Percentiles rank a stretch among this genome's conserved stretches.
These are phyloP conservation scores for Daldinia sp. DNA, from an alignment of 2,329 filamentous ascomycete species.

Conservation along the genomic window DNA sequence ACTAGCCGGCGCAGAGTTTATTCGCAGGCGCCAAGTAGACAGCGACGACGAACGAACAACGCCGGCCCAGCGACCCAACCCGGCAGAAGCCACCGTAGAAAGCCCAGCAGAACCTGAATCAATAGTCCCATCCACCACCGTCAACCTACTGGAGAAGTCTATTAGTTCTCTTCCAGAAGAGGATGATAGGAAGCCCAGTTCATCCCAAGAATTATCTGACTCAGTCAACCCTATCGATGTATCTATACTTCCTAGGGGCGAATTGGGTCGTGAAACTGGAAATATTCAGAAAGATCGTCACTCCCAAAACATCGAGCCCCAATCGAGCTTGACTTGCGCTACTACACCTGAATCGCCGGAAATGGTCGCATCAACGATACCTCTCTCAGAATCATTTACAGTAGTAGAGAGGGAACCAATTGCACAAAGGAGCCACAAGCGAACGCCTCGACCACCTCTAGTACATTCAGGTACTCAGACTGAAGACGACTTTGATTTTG, in stretches of 20 bases:
- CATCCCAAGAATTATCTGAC: neutral
- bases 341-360: constrained; percentile 24
- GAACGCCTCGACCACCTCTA: constrained; percentile 34
- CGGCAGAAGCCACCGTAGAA: neutral
- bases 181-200: neutral
- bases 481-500: constrained; percentile 32
- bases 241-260: neutral
- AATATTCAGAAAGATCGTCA: neutral
- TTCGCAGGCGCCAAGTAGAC: constrained; percentile 1
- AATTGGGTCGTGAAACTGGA: neutral
- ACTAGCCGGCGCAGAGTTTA: constrained; percentile 6
- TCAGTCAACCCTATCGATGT: neutral
- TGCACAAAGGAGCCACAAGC: constrained; percentile 36
- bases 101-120: constrained; percentile 1
- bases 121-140: neutral
- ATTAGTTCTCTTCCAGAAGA: constrained; percentile 1
- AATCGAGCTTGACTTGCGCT: constrained; percentile 1
- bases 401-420: constrained; percentile 30
- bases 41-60: neutral
- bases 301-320: neutral
- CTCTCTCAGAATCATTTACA: constrained; percentile 36
- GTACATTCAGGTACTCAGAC: constrained; percentile 46
- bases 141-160: constrained; percentile 5
- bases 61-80: neutral
- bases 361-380: constrained; percentile 22